Base-by-base conservation (phyloP, 2,329 filamentous ascomycete genomes). In the Ceratocystis variospora region DNA sequence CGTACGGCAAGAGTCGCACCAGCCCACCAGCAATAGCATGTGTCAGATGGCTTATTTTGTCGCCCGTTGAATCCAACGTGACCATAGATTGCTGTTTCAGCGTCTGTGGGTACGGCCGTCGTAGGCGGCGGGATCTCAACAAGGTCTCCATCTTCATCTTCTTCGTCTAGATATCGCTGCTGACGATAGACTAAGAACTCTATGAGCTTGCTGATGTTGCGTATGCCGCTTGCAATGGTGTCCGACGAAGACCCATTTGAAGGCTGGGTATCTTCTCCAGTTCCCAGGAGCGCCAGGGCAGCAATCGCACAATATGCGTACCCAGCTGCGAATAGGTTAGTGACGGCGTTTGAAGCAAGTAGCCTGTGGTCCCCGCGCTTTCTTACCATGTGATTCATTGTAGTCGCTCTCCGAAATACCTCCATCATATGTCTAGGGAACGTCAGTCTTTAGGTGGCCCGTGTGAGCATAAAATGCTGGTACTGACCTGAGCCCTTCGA, bases 21-120 rank as follows among this genome's bases (percentile, higher is more conserved):
- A 0, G 89, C 90, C 94, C 94, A 99, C 80, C 93, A 99, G 25
- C 85, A 87, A 75, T 99, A 99, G 76, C 94, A 99, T 0, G 94
- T 97, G 76, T 99, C 94, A 8, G 89, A 88, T 61, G 87, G 81
- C 75, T 99, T 99, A 77, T 96, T 96, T 73, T 84, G 86, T 62
- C 94, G 85, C 31, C 94, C 94, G 72, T 95, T 96, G 76, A 95
- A 91, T 8, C 92, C 94, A 1, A 90, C 81, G 72, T 81, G 82
- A 8, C 77, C 75, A 25, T 41, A 44, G 10, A 31, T n/a, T 1
- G 19, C 69, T 17, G 33, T 41, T n/a, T 68, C 66, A n/a, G 46
- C 19, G 28, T 65, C 50, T 5, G 45, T 33, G 5, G 66, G 37
- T 2, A 65, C 59, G 4, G 63, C 66, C 10, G 50, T 64, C 31